Base-by-base conservation (phyloP, 768 basidiomycete genomes). In the Auricularia cornea region DNA sequence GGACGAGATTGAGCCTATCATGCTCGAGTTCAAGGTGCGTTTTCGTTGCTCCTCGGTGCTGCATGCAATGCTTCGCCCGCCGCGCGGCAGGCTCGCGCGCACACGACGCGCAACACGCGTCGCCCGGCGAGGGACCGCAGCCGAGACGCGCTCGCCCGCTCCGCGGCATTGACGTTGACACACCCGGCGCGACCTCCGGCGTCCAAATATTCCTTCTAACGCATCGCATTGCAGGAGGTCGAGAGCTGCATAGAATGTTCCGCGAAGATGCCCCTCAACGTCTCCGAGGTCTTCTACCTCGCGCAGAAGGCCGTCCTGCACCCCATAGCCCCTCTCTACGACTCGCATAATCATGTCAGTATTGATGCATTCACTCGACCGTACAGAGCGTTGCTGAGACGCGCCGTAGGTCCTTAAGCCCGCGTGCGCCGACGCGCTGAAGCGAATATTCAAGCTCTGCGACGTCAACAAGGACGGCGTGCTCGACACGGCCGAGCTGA, bases 201-300 rank as follows among this genome's bases (percentile, higher is more conserved):
- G 0, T 16, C 28, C 6, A 8, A 30, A 33, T 11, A 2, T 16
- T 3, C 28, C 12, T 4, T 38, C 35, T 38, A 2, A 38, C 8
- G 8, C 2, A 38, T 38, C 35, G 1, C 16, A 29, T 14, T 3
- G 11, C 67, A 98, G 96, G 95, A 98, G 83, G 95, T 98, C 61
- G 95, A 98, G 72, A 98, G 96, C 48, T 98, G 95, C 70, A 91
- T 98, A 32, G 96, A 98, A 77, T 93, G 92, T 71, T 96, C 94
- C n/a, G 94, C 94, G 3, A 89, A 90, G 72, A 77, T 89, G 60
- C 88, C 92, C 30, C 74, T 95, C 66, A 98, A 98, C 73, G 89
- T 98, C 63, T 95, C 94, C 18, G 95, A 96, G 74, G 94, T 98
- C 32, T 94, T 98, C 78, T 98, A 96, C 75, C 98, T 98, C 74